Evolutionary conservation across 2,329 filamentous ascomycete genomes (phyloP).

Genomic region (Plenodomus tracheiphilus): DNA sequence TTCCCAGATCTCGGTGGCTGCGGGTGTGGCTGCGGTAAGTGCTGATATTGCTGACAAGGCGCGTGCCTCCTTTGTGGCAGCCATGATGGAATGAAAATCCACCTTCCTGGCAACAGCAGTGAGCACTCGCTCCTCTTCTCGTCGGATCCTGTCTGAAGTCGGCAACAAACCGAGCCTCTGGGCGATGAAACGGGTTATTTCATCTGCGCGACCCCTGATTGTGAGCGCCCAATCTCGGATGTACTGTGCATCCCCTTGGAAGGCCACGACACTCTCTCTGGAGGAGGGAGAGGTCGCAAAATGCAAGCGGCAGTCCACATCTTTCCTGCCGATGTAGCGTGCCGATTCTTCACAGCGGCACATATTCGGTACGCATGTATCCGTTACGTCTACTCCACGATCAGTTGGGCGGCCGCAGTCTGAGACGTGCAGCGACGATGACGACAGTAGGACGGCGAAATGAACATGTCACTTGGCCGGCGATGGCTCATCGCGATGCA

Average conservation of each 20-base stretch:
- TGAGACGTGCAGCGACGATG: neutral
- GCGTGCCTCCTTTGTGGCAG: neutral
- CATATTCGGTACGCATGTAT: neutral
- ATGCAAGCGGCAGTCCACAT: no score
- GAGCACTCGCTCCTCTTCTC: no score
- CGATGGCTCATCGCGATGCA: neutral
- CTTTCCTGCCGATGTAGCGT: no score
- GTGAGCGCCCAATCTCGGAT: no score
- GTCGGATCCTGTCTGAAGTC: no score
- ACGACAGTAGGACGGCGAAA: neutral
- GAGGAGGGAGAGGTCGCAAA: no score
- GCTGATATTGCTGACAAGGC: neutral
- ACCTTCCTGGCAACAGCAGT: no score
- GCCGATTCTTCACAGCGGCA: neutral
- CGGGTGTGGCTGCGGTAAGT: neutral
- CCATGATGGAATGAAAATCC: neutral
- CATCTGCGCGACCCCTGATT: no score
- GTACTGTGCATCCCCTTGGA: no score
- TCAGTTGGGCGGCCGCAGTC: neutral
- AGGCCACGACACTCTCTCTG: no score
- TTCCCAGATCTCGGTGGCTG: neutral
- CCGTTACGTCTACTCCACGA: neutral
- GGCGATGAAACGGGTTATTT: no score
- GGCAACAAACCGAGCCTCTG: no score
- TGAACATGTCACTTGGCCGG: slow-evolving; percentile 2